These are phyloP conservation scores for Blastocystis sp. DNA, from an alignment of 352 stramenopile species.

Conservation along the genomic window DNA sequence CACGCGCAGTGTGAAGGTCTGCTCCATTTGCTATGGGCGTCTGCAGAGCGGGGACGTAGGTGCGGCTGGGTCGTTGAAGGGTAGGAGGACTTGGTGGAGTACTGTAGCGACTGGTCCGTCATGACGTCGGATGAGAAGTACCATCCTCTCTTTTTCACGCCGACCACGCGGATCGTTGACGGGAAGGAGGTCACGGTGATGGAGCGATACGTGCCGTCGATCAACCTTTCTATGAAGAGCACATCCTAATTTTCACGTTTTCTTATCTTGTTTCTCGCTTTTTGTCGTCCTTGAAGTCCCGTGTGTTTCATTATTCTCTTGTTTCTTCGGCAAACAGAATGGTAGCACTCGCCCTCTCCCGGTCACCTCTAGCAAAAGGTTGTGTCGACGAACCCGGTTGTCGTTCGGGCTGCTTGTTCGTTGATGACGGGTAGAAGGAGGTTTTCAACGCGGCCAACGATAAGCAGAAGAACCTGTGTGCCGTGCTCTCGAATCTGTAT, in stretches of 20 bases:
- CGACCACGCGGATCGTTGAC: slow-evolving; percentile 37
- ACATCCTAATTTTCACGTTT: slow-evolving; percentile 6
- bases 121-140: slow-evolving; percentile 73
- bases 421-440: slow-evolving; percentile 7
- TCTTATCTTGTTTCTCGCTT: neutral
- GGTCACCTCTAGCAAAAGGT: slow-evolving; percentile 29
- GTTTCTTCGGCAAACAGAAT: neutral
- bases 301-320: neutral
- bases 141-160: slow-evolving; percentile 60
- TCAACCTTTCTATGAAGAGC: slow-evolving; percentile 39
- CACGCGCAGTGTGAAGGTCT: slow-evolving; percentile 99
- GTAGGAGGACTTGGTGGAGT: slow-evolving; percentile 66
- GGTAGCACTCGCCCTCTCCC: neutral
- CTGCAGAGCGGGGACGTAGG: slow-evolving; percentile 80
- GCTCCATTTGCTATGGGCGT: slow-evolving; percentile 95
- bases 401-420: neutral
- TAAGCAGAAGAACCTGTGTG: slow-evolving; percentile 44
- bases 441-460: slow-evolving; percentile 13
- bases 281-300: slow-evolving; percentile 16
- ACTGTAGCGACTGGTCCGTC: slow-evolving; percentile 72
- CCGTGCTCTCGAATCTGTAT: slow-evolving; percentile 52
- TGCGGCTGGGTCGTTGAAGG: neutral
- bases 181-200: slow-evolving; percentile 60
- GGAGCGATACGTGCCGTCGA: slow-evolving; percentile 41
- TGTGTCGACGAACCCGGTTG: slow-evolving; percentile 4